Percentiles rank a stretch among this genome's conserved stretches.
phyloP scores from a whole-genome alignment of 805 yeast species.

The Wickerhamomyces silvicola region DNA sequence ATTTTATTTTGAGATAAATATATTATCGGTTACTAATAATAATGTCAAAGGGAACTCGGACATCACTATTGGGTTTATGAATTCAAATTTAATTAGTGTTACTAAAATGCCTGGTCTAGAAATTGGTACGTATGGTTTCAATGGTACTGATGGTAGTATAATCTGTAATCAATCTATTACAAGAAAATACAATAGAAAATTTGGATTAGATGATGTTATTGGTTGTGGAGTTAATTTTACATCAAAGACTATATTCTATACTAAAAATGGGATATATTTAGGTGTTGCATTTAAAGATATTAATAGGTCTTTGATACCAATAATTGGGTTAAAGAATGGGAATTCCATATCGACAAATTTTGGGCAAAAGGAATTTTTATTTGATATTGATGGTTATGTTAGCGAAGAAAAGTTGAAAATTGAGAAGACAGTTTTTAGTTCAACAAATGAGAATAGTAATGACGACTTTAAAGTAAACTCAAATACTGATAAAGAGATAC shows the following conservation, averaged over 20 bases:
- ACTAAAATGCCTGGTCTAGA: conserved; percentile 43
- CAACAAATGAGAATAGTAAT: conserved; percentile 7
- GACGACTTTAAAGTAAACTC: conserved; percentile 7
- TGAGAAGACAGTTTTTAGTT: conserved; percentile 23
- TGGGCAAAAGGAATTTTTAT: conserved; percentile 50
- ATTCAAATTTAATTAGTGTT: conserved; percentile 20
- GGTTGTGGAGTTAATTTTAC: conserved; percentile 82
- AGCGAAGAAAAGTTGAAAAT: conserved; percentile 35
- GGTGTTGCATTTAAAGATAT: conserved; percentile 49
- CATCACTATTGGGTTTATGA: conserved; percentile 40
- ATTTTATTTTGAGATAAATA: conserved; percentile 45
- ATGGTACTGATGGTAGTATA: conserved; percentile 44
- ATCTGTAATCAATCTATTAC: conserved; percentile 32
- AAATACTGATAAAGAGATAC: conserved; percentile 16
- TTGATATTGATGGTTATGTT: conserved; percentile 53
- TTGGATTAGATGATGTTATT: conserved; percentile 55
- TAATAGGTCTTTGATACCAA: conserved; percentile 39
- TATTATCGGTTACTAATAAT: conserved; percentile 30
- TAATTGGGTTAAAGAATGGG: conserved; percentile 33
- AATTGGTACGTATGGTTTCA: conserved; percentile 43
- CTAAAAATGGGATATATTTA: conserved; percentile 69
- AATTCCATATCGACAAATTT: conserved; percentile 29
- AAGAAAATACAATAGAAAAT: conserved; percentile 36
- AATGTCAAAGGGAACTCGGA: conserved; percentile 24
- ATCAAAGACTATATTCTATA: conserved; percentile 59